Evolutionary conservation across 306 rosid genomes (phyloP).

Genomic region (Macrotyloma uniflorum): DNA sequence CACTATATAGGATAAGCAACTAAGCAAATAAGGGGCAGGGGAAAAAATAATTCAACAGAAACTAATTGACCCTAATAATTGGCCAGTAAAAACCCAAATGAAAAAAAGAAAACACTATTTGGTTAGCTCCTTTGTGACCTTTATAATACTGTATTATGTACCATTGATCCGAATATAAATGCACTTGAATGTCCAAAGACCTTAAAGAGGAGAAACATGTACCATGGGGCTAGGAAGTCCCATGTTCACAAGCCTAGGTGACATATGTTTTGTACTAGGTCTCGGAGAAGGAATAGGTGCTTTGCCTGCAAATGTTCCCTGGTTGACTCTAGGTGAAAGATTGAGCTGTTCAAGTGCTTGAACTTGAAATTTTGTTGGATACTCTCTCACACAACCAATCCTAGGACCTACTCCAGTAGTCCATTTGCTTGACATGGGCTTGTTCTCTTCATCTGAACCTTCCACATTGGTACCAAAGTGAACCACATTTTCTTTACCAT

Average conservation of each 20-base stretch:
- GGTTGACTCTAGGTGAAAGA: conserved; percentile 47
- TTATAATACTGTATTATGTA: conserved; percentile 24
- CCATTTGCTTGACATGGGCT: conserved; percentile 61
- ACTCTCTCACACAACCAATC: conserved; percentile 67
- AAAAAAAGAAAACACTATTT: conserved; percentile 3
- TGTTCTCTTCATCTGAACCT: conserved; percentile 18
- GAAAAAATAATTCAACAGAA: conserved; percentile 34
- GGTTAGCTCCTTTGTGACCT: conserved; percentile 40
- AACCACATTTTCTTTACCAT: conserved; percentile 6
- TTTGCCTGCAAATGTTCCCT: conserved; percentile 28
- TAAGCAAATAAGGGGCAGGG: background rate
- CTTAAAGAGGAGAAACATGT: conserved; percentile 5
- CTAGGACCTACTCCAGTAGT: conserved; percentile 66
- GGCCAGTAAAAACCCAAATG: conserved; percentile 25
- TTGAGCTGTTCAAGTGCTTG: conserved; percentile 70
- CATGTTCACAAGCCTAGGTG: conserved; percentile 60
- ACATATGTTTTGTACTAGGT: conserved; percentile 60
- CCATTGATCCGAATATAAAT: background rate
- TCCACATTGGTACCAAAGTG: conserved; percentile 22
- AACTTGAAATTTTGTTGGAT: conserved; percentile 56
- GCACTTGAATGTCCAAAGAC: background rate
- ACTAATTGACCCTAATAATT: conserved; percentile 1
- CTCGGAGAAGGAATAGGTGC: conserved; percentile 74
- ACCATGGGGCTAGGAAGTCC: conserved; percentile 58
- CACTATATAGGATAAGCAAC: background rate